Percentiles rank a stretch among this genome's conserved stretches.
Evolutionary conservation across 768 basidiomycete species (phyloP).

Genomic region (Naematelia aurantialba): DNA sequence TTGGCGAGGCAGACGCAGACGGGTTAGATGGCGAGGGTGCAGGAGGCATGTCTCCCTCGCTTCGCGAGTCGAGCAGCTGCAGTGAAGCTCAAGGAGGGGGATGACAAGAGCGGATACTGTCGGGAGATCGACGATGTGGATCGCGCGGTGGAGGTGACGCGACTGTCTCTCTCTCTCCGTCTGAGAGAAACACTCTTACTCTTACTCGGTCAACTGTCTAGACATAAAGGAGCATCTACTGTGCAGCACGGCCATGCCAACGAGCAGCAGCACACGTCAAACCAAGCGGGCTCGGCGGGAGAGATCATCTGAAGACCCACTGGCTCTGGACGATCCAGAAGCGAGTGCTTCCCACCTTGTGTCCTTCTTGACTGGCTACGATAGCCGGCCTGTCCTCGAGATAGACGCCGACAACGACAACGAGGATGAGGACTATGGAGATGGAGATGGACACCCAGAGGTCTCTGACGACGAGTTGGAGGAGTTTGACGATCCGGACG

Average conservation of each 20-base stretch:
- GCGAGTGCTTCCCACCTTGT: slow-evolving; percentile 37
- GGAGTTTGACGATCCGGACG: slow-evolving; percentile 24
- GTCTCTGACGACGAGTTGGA: slow-evolving; percentile 22
- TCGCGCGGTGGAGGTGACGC: slow-evolving; percentile 3
- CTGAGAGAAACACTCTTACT: neutral
- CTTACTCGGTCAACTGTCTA: neutral
- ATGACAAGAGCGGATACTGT: neutral
- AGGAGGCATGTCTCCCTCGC: slow-evolving; percentile 3
- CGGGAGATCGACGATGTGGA: neutral
- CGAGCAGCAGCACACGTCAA: neutral
- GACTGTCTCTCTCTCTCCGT: neutral
- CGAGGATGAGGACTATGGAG: slow-evolving; percentile 10
- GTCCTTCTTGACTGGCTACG: slow-evolving; percentile 43
- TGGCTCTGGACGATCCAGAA: neutral
- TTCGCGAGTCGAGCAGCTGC: neutral
- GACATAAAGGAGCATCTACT: neutral
- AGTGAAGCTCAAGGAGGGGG: neutral
- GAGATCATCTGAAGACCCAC: neutral
- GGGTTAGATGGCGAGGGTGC: neutral
- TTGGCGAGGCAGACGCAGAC: slow-evolving; percentile 7
- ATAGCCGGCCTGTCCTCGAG: slow-evolving; percentile 12
- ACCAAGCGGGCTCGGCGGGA: neutral
- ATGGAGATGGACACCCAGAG: slow-evolving; percentile 14
- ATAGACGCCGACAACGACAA: slow-evolving; percentile 8
- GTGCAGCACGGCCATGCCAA: neutral